Evolutionary conservation across 139 green algal species (phyloP), one percentile per base, ranked within the genome.

Genomic region (Helicosporidium sp.): DNA sequence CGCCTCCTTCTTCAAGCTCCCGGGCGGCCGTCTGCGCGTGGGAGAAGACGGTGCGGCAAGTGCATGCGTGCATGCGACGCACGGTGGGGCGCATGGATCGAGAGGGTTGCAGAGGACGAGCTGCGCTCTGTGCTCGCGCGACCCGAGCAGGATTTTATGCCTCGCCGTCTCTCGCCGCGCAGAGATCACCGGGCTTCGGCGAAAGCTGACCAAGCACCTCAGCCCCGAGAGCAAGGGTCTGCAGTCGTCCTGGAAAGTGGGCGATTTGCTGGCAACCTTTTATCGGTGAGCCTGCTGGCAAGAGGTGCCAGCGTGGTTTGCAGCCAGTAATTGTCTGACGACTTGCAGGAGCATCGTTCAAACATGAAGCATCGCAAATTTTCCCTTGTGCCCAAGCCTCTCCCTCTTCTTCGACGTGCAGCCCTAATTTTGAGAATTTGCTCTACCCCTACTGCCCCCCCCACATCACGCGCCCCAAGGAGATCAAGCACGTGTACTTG

Each of bases 381-480:
- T n/a, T n/a, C n/a, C n/a, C n/a, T n/a, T n/a, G n/a, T n/a, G n/a
- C n/a, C n/a, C n/a, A n/a, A n/a, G n/a, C n/a, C n/a, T n/a, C n/a
- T n/a, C n/a, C n/a, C n/a, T n/a, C n/a, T n/a, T n/a, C n/a, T n/a
- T n/a, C 1, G 67, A 58, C 25, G 46, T 81, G 73, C 59, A 68
- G 87, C n/a, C 79, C 85, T 15, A 89, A 87, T 55, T 93, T 93
- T 62, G 88, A 95, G 65, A 81, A 72, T 2, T 39, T 78, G 20
- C 73, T 96, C 59, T 97, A 94, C 62, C 88, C 88, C 1, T 97
- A 96, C 62, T 51, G 83, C 24, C 88, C 87, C 1, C 54, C 86
- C 10, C 88, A 97, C 68, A 80, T 96, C 39, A 88, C 76, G n/a
- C 72, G 73, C 40, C 85, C 88, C 20, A 97, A 97, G 63, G 86